Evolutionary conservation across 345 rosid species (phyloP), one percentile per base, ranked within the genome.

Genomic region (Adansonia digitata): DNA sequence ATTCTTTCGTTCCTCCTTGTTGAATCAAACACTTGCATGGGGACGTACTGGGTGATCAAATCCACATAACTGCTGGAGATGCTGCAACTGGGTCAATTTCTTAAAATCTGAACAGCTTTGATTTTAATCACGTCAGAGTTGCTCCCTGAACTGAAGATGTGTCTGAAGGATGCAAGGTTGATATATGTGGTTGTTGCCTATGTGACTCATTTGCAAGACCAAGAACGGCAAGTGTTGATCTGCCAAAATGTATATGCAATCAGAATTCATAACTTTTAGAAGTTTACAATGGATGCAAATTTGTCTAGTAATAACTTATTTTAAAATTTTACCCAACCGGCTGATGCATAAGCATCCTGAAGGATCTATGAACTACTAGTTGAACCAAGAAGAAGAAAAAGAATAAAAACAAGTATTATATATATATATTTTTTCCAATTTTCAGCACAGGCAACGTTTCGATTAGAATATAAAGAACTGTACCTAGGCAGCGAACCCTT

Each of bases 401-500:
- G 14, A 10, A 37, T 39, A 20, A 49, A 40, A 64, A 39, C 49
- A 18, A 5, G 49, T 12, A 64, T 39, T 55, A 12, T n/a, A n/a
- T 62, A 34, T 20, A 5, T 15, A 5, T 46, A 8, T 14, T 13
- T 46, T 46, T 46, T n/a, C 49, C 11, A 27, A 39, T 26, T 27
- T 74, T 7, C 22, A 26, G 9, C 49, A 27, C 52, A 37, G 22
- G 6, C 12, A 63, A 42, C 14, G 17, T 34, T 49, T 39, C 35
- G 17, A 72, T 40, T 22, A 57, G 39, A 74, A 67, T 49, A 63
- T 35, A 20, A 4, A 60, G 49, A 69, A 52, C 11, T 45, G 48
- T 89, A 95, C 98, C 94, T 89, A 56, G 94, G 90, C 66, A 91
- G 74, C 48, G 98, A 91, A 83, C 85, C 79, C 82, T 79, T 86